These are phyloP conservation scores for Neopestalotiopsis sp. DNA, from an alignment of 2,329 filamentous ascomycete genomes.

Conservation along the genomic window DNA sequence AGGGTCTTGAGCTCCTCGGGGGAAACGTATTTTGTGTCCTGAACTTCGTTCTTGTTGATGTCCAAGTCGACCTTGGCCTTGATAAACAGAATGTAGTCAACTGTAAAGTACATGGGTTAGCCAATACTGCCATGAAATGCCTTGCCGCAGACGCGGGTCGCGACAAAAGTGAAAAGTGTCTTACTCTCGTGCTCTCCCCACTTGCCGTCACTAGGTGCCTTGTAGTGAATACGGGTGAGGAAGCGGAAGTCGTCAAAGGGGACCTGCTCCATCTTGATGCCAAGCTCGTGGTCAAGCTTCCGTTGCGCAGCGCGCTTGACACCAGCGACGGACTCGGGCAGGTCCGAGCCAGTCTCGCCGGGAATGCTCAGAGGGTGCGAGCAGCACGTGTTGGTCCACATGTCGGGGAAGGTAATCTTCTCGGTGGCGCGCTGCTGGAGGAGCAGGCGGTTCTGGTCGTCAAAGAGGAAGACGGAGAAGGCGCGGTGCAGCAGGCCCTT, in stretches of 20 bases:
- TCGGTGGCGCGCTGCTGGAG: conserved; percentile 94
- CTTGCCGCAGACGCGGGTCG: neutral
- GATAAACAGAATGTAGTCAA: conserved; percentile 99
- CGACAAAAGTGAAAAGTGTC: conserved; percentile 38
- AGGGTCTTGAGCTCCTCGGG: conserved; percentile 82
- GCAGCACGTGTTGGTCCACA: conserved; percentile 99
- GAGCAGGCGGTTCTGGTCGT: conserved; percentile 88
- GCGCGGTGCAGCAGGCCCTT: conserved; percentile 94
- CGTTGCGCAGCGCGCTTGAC: conserved; percentile 92
- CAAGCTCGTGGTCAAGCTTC: conserved; percentile 93
- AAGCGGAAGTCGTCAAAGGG: conserved; percentile 92
- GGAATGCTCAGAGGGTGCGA: conserved; percentile 94
- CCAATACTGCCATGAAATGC: neutral
- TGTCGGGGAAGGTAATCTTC: conserved; percentile 98
- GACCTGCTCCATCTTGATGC: conserved; percentile 87
- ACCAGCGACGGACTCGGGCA: conserved; percentile 80
- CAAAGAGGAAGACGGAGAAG: conserved; percentile 98
- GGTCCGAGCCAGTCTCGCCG: conserved; percentile 83
- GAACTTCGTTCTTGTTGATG: conserved; percentile 86
- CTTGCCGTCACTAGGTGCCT: conserved; percentile 93
- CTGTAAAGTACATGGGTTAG: conserved; percentile 47
- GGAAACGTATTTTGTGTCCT: conserved; percentile 83
- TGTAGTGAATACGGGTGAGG: conserved; percentile 96
- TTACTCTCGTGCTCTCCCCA: conserved; percentile 99
- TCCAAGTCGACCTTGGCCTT: conserved; percentile 87